A percentile compares a stretch with the other conserved stretches of the same genome.
Conservation (phyloP, 2,329 filamentous ascomycete species). For the Corinectria fuckeliana region DNA sequence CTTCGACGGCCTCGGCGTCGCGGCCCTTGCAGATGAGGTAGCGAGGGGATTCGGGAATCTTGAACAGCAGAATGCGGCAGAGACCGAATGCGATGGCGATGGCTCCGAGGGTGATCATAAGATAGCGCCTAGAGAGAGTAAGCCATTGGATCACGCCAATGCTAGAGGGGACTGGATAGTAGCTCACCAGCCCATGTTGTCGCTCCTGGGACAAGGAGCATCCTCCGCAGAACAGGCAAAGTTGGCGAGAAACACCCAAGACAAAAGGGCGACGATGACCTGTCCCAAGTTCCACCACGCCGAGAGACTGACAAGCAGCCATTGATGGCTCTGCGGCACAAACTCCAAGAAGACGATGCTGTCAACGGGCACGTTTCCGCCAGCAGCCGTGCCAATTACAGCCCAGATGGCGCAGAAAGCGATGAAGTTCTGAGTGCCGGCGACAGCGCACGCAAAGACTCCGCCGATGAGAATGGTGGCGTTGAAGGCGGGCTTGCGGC, state of each 20-base stretch:
- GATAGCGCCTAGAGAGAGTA: slow-evolving; percentile 43
- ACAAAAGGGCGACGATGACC: slow-evolving; percentile 44
- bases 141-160: background rate
- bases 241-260: slow-evolving; percentile 47
- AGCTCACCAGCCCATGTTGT: slow-evolving; percentile 53
- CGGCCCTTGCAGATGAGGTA: slow-evolving; percentile 51
- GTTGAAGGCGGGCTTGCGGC: slow-evolving; percentile 54
- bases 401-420: slow-evolving; percentile 63
- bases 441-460: slow-evolving; percentile 64
- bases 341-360: slow-evolving; percentile 57
- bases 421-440: slow-evolving; percentile 63
- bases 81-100: slow-evolving; percentile 48
- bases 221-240: slow-evolving; percentile 43
- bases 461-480: slow-evolving; percentile 51
- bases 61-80: slow-evolving; percentile 50
- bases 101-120: slow-evolving; percentile 49
- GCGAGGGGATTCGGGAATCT: slow-evolving; percentile 51
- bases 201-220: slow-evolving; percentile 43
- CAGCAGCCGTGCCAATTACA: slow-evolving; percentile 49
- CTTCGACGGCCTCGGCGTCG: slow-evolving; percentile 53
- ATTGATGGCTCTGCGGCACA: slow-evolving; percentile 51
- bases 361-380: slow-evolving; percentile 56
- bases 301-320: slow-evolving; percentile 49
- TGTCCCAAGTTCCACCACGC: slow-evolving; percentile 58
- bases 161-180: background rate